Conservation (phyloP, 1,284 basidiomycete species). For the Vanrija sp. region DNA sequence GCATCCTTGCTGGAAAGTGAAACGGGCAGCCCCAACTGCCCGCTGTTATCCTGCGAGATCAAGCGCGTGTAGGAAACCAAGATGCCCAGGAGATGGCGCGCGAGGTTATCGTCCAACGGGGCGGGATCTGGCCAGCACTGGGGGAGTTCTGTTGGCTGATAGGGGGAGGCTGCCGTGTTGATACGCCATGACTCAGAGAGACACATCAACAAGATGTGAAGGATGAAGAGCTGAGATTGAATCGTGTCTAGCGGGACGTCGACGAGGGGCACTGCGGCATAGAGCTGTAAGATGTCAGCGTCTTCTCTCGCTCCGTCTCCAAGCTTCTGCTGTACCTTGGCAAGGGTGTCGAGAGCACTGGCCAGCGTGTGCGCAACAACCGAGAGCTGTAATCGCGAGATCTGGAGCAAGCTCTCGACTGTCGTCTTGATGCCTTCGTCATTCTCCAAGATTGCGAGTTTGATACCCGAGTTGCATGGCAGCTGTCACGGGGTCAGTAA, state of each 20-base stretch:
- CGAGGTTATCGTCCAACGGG: constrained; percentile 77
- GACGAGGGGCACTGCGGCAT: constrained; percentile 24
- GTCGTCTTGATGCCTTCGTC: constrained; percentile 69
- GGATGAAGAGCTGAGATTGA: constrained; percentile 82
- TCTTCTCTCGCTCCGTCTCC: no score
- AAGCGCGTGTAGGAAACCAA: constrained; percentile 77
- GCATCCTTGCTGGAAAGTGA: constrained; percentile 24
- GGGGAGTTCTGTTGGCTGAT: constrained; percentile 22
- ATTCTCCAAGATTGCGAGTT: constrained; percentile 66
- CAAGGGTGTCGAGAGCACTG: constrained; percentile 68
- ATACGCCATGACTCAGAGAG: constrained; percentile 70
- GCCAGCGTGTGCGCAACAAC: constrained; percentile 73
- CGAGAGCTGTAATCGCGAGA: constrained; percentile 69
- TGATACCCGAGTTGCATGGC: constrained; percentile 74
- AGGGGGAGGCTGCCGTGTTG: constrained; percentile 20
- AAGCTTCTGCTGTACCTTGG: constrained; percentile 57
- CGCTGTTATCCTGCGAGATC: constrained; percentile 51
- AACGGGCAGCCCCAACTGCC: constrained; percentile 1
- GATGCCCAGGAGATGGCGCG: constrained; percentile 77
- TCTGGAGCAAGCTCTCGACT: constrained; percentile 70
- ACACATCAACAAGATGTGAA: constrained; percentile 74
- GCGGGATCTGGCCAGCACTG: constrained; percentile 63
- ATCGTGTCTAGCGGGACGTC: constrained; percentile 66
- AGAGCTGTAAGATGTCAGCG: constrained; percentile 45
- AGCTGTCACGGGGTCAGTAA: constrained; percentile 54